A percentile compares a stretch with the other conserved stretches of the same genome.
Conservation (phyloP, 257 asterid genomes). For the Phtheirospermum japonicum region DNA sequence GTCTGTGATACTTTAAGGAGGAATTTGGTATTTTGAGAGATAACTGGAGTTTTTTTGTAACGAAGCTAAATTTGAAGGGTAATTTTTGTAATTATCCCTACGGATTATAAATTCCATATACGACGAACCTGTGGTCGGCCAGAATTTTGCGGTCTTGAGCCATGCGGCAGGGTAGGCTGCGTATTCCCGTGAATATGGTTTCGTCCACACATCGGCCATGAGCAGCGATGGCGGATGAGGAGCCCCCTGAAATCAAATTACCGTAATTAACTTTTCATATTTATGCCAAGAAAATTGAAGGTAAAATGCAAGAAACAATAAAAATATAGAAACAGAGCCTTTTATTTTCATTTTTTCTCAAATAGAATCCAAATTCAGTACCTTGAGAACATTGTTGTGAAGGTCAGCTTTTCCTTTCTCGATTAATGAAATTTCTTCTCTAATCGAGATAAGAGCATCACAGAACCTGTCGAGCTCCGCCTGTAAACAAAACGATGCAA, state of each 20-base stretch:
- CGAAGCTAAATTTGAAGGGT: neutral
- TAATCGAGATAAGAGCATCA: slow-evolving; percentile 83
- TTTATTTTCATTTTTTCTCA: neutral
- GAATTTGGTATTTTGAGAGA: too few relatives aligned
- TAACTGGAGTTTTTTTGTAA: too few relatives aligned
- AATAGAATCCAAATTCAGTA: slow-evolving; percentile 21
- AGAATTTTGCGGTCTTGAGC: slow-evolving; percentile 90
- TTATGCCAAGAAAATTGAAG: neutral
- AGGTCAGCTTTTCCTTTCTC: slow-evolving; percentile 84
- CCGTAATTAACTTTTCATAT: slow-evolving; percentile 17
- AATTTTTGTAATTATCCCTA: neutral
- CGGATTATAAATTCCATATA: neutral
- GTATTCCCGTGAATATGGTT: slow-evolving; percentile 89
- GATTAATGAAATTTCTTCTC: slow-evolving; percentile 80
- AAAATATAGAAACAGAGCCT: neutral
- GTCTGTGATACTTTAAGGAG: too few relatives aligned
- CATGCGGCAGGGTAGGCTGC: slow-evolving; percentile 95
- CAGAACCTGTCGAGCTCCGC: slow-evolving; percentile 95
- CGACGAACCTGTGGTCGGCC: slow-evolving; percentile 81
- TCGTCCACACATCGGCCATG: slow-evolving; percentile 91
- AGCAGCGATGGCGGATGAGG: slow-evolving; percentile 98
- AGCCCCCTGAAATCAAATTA: slow-evolving; percentile 59
- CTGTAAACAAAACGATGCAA: slow-evolving; percentile 37
- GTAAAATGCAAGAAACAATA: neutral
- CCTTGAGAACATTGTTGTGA: slow-evolving; percentile 91